A percentile compares a stretch with the other conserved stretches of the same genome.
Conservation (phyloP, 208 protist species). For the Leishmania arabica region DNA sequence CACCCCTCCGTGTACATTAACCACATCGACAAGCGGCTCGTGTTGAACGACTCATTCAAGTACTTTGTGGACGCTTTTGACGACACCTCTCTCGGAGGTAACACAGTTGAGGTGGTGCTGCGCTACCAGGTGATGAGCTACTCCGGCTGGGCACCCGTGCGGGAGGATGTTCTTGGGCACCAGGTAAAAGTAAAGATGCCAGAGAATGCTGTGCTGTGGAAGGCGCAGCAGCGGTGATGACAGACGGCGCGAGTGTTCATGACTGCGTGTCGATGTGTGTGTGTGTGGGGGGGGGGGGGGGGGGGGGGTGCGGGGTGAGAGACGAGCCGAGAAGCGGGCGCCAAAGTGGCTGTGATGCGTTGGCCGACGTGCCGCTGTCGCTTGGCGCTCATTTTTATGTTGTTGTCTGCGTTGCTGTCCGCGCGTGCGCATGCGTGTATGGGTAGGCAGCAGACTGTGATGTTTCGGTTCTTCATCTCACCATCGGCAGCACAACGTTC, state of each 20-base stretch:
- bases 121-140: constrained; percentile 81
- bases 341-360: not conserved
- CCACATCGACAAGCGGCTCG: constrained; percentile 40
- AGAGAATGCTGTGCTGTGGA: not conserved
- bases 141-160: constrained; percentile 64
- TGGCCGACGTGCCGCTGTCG: not conserved
- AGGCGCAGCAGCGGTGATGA: not conserved
- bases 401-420: not conserved
- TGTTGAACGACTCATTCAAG: constrained; percentile 56
- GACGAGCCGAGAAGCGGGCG: not conserved
- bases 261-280: not conserved
- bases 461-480: not conserved
- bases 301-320: not conserved
- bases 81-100: constrained; percentile 17
- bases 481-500: not conserved
- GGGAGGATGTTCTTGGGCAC: constrained; percentile 36
- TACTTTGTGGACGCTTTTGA: constrained; percentile 63
- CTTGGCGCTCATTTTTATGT: not conserved
- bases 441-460: not conserved
- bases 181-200: constrained; percentile 13
- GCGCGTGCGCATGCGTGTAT: not conserved
- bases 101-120: constrained; percentile 49
- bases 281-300: too few relatives aligned
- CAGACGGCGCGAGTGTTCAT: too few relatives aligned
- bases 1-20: constrained; percentile 35